phyloP scores from a whole-genome alignment of 2,329 filamentous ascomycete species.

The Lachnellula arida region DNA sequence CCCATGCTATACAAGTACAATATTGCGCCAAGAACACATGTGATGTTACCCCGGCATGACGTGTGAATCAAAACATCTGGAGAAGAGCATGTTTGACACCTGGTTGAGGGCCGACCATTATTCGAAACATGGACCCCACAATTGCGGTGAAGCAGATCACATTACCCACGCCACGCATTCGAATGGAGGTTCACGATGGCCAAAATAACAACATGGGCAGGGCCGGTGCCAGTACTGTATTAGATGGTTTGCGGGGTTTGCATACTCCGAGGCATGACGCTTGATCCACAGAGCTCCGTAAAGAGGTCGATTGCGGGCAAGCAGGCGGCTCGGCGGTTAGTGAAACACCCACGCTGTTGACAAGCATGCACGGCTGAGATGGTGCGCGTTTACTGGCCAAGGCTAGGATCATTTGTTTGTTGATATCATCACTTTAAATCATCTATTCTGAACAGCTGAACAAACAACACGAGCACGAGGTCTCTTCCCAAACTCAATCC shows the following conservation, averaged over 20 bases:
- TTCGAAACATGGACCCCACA: constrained; percentile 6
- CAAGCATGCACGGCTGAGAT: constrained; percentile 3
- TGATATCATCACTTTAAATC: not conserved
- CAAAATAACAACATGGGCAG: not conserved
- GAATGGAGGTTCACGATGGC: no score
- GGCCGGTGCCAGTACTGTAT: no score
- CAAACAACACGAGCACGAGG: no score
- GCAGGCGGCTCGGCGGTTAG: constrained; percentile 14
- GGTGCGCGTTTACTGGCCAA: not conserved
- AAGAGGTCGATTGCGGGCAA: not conserved
- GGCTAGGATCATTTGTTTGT: not conserved
- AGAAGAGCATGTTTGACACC: not conserved
- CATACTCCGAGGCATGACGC: no score
- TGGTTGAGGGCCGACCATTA: not conserved
- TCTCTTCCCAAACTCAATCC: not conserved
- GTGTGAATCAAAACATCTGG: constrained; percentile 2
- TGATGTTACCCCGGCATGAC: constrained; percentile 5
- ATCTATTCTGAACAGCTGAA: not conserved
- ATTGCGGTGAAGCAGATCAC: no score
- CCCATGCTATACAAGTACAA: not conserved
- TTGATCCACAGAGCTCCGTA: not conserved
- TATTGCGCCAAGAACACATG: not conserved
- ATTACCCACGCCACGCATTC: no score
- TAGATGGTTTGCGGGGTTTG: no score
- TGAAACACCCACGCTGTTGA: constrained; percentile 13